These are phyloP conservation scores for Leavenworthia alabamica DNA, from an alignment of 345 rosid genomes.

Conservation along the genomic window DNA sequence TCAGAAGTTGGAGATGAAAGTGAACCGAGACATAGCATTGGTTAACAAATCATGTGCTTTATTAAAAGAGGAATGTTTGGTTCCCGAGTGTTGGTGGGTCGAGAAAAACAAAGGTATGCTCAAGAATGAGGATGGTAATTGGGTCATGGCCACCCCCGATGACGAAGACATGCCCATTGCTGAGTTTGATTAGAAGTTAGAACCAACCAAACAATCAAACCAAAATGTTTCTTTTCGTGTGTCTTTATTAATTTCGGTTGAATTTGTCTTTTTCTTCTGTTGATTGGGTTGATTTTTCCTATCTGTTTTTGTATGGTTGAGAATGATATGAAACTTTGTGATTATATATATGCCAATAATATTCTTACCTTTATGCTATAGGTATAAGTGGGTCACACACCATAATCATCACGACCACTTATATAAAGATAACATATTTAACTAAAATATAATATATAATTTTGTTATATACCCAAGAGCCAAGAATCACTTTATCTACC, in stretches of 20 bases:
- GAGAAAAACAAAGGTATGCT: conserved; percentile 81
- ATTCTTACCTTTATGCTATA: background rate
- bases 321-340: background rate
- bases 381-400: background rate
- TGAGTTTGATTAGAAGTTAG: conserved; percentile 26
- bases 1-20: conserved; percentile 44
- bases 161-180: conserved; percentile 55
- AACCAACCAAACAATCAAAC: background rate
- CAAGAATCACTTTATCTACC: background rate
- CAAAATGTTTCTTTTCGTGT: background rate
- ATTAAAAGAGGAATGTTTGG: conserved; percentile 60
- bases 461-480: background rate
- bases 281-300: background rate
- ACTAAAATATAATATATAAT: background rate
- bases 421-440: background rate
- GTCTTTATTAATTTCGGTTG: background rate
- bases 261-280: background rate
- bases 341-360: conserved; percentile 1
- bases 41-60: conserved; percentile 66
- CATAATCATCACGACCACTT: conserved; percentile 10
- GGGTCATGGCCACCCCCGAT: conserved; percentile 44
- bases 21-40: conserved; percentile 70
- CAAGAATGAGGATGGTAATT: conserved; percentile 50
- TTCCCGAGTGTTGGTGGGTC: conserved; percentile 83
- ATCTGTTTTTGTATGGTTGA: background rate